These are phyloP conservation scores for Epichloe aotearoae DNA, from an alignment of 2,329 filamentous ascomycete genomes.

Conservation along the genomic window DNA sequence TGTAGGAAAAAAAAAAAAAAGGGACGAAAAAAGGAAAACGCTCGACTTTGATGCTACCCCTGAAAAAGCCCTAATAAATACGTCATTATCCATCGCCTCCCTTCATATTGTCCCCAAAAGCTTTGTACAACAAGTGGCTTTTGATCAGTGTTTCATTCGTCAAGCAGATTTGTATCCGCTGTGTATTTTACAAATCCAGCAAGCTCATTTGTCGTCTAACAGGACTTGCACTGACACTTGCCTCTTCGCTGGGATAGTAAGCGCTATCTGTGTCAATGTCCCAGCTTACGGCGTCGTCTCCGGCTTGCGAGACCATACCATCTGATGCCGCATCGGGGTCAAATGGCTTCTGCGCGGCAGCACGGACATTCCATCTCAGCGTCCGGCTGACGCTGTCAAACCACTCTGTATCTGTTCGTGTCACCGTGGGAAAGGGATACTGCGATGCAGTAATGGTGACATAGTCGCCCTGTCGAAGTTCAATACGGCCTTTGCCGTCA, in stretches of 20 bases:
- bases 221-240: constrained; percentile 52
- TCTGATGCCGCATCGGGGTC: constrained; percentile 31
- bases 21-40: neutral
- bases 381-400: constrained; percentile 91
- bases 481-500: constrained; percentile 90
- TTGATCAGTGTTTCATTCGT: neutral
- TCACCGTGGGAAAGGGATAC: constrained; percentile 94
- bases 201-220: constrained; percentile 62
- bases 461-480: constrained; percentile 84
- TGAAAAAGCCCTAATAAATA: neutral
- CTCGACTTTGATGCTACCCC: neutral
- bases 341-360: constrained; percentile 86
- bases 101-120: no score
- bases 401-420: constrained; percentile 83
- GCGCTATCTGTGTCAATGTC: constrained; percentile 87
- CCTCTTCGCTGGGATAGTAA: constrained; percentile 60
- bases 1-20: neutral
- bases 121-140: no score
- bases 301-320: constrained; percentile 30
- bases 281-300: constrained; percentile 54
- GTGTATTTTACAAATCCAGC: constrained; percentile 31
- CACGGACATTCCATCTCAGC: constrained; percentile 86
- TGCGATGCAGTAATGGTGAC: constrained; percentile 93
- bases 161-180: neutral
- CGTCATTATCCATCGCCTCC: no score